Conservation (phyloP, 139 green algal genomes). For the Klebsormidium nitens region DNA sequence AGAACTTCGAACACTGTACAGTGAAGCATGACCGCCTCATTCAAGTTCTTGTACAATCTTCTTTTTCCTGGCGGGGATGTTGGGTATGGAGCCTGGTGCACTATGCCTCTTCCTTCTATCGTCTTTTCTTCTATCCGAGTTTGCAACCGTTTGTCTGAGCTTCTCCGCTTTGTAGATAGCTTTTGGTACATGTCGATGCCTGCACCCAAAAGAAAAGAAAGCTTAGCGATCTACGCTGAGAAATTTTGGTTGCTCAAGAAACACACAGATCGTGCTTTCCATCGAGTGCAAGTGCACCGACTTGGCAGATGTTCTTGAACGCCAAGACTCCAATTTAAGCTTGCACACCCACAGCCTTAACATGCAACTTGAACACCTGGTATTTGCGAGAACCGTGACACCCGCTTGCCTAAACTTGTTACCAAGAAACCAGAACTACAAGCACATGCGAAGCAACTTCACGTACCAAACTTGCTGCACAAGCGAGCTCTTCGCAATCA, state of each 20-base stretch:
- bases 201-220: slow-evolving; percentile 9
- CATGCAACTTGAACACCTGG: neutral
- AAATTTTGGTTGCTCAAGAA: neutral
- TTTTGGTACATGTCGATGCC: slow-evolving; percentile 78
- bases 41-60: slow-evolving; percentile 31
- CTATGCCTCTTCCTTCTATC: slow-evolving; percentile 68
- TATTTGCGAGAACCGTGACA: neutral
- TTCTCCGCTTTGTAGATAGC: slow-evolving; percentile 82
- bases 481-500: neutral
- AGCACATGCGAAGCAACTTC: too few species aligned
- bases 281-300: too few species aligned
- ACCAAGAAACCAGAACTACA: neutral
- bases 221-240: neutral
- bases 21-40: too few species aligned
- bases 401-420: neutral
- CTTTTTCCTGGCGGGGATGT: slow-evolving; percentile 82
- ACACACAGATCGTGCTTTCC: neutral
- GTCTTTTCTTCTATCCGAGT: slow-evolving; percentile 70
- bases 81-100: slow-evolving; percentile 61
- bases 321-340: too few species aligned
- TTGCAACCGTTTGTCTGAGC: slow-evolving; percentile 58
- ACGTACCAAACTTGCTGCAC: neutral
- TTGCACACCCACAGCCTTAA: neutral
- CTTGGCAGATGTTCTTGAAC: too few species aligned
- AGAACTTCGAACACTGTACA: too few species aligned